Conservation (phyloP, 805 yeast species). For the Clavispora santaluciae region DNA sequence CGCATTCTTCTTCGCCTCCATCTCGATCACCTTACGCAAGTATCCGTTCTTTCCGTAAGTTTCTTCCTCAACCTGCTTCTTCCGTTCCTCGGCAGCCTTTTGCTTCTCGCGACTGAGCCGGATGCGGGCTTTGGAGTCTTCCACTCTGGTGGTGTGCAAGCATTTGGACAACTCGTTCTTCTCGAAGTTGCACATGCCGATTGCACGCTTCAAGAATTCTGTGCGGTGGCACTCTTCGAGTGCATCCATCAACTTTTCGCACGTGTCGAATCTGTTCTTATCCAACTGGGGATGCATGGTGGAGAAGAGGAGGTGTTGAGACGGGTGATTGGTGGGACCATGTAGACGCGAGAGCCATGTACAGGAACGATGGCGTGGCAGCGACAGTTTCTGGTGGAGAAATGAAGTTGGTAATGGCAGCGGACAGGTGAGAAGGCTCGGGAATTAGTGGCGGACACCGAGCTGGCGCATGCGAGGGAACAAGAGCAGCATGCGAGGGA, state of each 20-base stretch:
- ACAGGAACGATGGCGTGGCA: too few species aligned
- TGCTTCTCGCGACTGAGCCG: slow-evolving; percentile 52
- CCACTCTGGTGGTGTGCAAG: slow-evolving; percentile 69
- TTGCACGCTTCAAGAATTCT: slow-evolving; percentile 60
- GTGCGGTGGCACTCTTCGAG: slow-evolving; percentile 82
- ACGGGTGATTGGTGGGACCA: neutral
- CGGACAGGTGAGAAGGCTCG: too few species aligned
- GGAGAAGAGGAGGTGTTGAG: neutral
- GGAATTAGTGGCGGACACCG: too few species aligned
- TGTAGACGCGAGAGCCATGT: neutral
- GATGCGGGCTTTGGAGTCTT: slow-evolving; percentile 53
- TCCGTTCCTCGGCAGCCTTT: slow-evolving; percentile 48
- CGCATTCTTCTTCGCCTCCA: slow-evolving; percentile 27
- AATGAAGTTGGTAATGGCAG: too few species aligned
- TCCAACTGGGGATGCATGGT: slow-evolving; percentile 44
- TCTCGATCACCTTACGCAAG: slow-evolving; percentile 58
- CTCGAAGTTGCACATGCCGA: slow-evolving; percentile 81
- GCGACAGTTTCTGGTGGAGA: too few species aligned
- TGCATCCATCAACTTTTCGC: slow-evolving; percentile 79
- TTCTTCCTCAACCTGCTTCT: slow-evolving; percentile 67
- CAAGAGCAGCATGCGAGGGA: too few species aligned
- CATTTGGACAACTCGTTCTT: slow-evolving; percentile 77
- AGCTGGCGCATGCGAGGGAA: too few species aligned
- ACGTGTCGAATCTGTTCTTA: slow-evolving; percentile 44
- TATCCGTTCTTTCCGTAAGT: slow-evolving; percentile 72